Percentiles rank a stretch among this genome's conserved stretches.
Conservation (phyloP, 495 filamentous ascomycete genomes). For the Ascodesmis nigricans region DNA sequence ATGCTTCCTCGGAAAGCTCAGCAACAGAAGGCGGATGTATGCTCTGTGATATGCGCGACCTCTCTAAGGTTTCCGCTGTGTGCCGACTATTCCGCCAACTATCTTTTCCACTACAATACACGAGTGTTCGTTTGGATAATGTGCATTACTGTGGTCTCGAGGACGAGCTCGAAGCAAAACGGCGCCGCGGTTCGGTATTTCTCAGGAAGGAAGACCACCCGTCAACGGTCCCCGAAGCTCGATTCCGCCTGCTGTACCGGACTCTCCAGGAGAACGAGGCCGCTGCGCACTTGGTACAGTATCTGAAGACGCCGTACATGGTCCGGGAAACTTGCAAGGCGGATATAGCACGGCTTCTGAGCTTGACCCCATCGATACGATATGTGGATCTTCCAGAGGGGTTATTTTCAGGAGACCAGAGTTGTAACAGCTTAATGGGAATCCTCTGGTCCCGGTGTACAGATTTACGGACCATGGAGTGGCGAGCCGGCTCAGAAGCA, state of each 20-base stretch:
- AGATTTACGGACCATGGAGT: constrained; percentile 72
- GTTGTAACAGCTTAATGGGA: constrained; percentile 50
- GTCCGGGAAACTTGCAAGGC: constrained; percentile 68
- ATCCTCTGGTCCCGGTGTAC: constrained; percentile 67
- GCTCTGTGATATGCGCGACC: constrained; percentile 85
- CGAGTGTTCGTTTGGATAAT: constrained; percentile 72
- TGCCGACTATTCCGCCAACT: constrained; percentile 40
- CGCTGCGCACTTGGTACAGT: constrained; percentile 44
- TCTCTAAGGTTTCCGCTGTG: constrained; percentile 55
- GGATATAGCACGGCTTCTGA: constrained; percentile 65
- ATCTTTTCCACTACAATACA: constrained; percentile 36
- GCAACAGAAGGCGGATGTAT: constrained; percentile 69
- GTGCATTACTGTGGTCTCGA: constrained; percentile 91
- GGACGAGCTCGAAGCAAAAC: constrained; percentile 48
- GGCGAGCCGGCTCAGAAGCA: constrained; percentile 52
- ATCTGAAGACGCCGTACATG: constrained; percentile 90
- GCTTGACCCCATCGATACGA: constrained; percentile 60
- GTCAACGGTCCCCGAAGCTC: constrained; percentile 52
- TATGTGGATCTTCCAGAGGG: constrained; percentile 86
- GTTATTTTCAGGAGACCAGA: constrained; percentile 55
- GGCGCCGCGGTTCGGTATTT: constrained; percentile 52
- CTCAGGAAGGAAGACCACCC: constrained; percentile 47
- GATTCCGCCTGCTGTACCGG: constrained; percentile 56
- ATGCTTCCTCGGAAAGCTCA: constrained; percentile 62
- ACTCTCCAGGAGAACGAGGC: constrained; percentile 52